phyloP scores from a whole-genome alignment of 2,329 filamentous ascomycete species.

The Beauveria scarabaeidicola region DNA sequence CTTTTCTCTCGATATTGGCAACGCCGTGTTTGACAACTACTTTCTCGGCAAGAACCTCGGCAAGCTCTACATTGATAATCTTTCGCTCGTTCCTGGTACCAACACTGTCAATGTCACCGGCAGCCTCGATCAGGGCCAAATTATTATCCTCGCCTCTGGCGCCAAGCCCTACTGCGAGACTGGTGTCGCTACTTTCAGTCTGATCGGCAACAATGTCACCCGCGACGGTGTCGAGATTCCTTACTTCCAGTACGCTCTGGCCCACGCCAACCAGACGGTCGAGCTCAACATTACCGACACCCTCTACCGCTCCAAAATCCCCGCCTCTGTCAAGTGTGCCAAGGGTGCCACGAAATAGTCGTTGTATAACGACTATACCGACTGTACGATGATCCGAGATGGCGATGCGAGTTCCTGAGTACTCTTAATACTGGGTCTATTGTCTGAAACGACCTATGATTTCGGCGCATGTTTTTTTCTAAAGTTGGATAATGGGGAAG shows the following conservation, averaged over 20 bases:
- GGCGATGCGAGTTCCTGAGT: background rate
- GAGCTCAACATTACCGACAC: slow-evolving; percentile 42
- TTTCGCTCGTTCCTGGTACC: slow-evolving; percentile 49
- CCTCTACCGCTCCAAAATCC: slow-evolving; percentile 20
- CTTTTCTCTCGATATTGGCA: slow-evolving; percentile 58
- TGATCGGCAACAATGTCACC: slow-evolving; percentile 43
- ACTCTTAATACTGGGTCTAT: too few species aligned
- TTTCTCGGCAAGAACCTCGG: slow-evolving; percentile 46
- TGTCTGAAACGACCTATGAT: background rate
- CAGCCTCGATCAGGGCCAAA: slow-evolving; percentile 39
- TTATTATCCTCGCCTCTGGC: slow-evolving; percentile 35
- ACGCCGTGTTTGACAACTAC: slow-evolving; percentile 52
- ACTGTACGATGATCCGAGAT: background rate
- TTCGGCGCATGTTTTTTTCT: background rate
- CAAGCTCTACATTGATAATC: slow-evolving; percentile 46
- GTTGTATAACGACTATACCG: background rate
- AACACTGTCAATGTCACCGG: slow-evolving; percentile 49
- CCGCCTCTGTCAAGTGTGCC: background rate
- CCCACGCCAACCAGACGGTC: slow-evolving; percentile 41
- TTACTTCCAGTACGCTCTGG: slow-evolving; percentile 50
- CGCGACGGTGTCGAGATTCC: slow-evolving; percentile 42
- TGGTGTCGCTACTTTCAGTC: slow-evolving; percentile 45
- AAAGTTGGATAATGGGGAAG: slow-evolving; percentile 2
- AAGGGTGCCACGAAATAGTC: background rate
- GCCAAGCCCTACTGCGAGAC: slow-evolving; percentile 42